Conservation (phyloP, 768 basidiomycete species). For the Leucocoprinus leucothites region DNA sequence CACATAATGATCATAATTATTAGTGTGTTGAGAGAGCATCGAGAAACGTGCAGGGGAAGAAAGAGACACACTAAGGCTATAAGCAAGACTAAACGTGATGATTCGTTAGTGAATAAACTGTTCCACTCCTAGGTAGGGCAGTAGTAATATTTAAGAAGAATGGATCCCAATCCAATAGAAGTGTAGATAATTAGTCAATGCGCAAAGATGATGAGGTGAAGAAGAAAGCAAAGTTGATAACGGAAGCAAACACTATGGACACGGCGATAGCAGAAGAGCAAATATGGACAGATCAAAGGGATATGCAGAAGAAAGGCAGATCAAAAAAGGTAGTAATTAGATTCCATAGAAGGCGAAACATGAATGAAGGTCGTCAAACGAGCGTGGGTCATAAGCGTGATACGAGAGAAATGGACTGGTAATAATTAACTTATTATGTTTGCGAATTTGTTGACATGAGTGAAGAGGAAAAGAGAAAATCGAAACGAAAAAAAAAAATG, state of each 20-base stretch:
- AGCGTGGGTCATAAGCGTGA: neutral
- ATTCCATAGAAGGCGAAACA: neutral
- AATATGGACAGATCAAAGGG: neutral
- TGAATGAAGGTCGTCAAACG: slow-evolving; percentile 7
- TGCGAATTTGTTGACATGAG: neutral
- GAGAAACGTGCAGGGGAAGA: too few species aligned
- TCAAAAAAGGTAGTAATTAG: neutral
- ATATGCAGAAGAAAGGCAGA: neutral
- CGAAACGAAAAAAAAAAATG: neutral
- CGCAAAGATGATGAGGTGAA: neutral
- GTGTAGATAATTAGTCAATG: neutral
- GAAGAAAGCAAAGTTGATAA: neutral
- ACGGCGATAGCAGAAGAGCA: neutral
- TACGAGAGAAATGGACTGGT: neutral
- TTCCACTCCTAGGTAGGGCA: neutral
- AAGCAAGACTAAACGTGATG: neutral
- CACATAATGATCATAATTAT: too few species aligned
- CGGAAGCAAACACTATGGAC: neutral
- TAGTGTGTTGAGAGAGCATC: neutral
- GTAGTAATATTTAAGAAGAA: neutral
- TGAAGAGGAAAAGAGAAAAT: too few species aligned
- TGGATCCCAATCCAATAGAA: neutral
- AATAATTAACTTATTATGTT: too few species aligned
- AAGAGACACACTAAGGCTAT: neutral
- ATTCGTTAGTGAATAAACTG: neutral